phyloP scores from a whole-genome alignment of 495 filamentous ascomycete genomes.

The Penicillium mononematosum region DNA sequence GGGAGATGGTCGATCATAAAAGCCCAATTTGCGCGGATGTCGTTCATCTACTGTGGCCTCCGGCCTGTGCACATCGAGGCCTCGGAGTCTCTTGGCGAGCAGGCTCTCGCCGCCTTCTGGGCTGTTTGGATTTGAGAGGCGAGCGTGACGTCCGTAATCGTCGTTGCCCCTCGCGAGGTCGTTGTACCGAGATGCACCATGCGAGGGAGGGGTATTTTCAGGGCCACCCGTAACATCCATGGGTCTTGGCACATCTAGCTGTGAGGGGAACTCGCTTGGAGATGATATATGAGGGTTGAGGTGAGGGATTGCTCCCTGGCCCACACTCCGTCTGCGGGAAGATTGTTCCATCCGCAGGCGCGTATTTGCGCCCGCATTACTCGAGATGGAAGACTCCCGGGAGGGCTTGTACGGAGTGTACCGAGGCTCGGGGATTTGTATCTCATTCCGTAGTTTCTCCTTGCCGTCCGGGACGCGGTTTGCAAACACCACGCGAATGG shows the following conservation, averaged over 20 bases:
- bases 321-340: conserved; percentile 56
- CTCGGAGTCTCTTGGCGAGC: conserved; percentile 53
- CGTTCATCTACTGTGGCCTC: conserved; percentile 21
- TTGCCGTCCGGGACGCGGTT: conserved; percentile 97
- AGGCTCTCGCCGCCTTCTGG: conserved; percentile 52
- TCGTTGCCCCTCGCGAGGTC: conserved; percentile 67
- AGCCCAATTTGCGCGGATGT: neutral
- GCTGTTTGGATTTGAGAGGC: conserved; percentile 33
- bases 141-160: conserved; percentile 63
- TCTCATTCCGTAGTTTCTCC: conserved; percentile 88
- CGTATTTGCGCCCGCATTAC: conserved; percentile 12
- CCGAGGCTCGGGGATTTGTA: conserved; percentile 81
- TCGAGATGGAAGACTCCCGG: conserved; percentile 35
- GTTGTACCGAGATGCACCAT: conserved; percentile 48
- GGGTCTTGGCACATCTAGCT: conserved; percentile 32
- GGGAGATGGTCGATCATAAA: conserved; percentile 1
- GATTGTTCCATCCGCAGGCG: conserved; percentile 53
- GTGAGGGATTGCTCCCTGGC: conserved; percentile 43
- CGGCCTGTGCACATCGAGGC: conserved; percentile 46
- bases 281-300: conserved; percentile 15
- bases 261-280: conserved; percentile 12
- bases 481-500: conserved; percentile 92
- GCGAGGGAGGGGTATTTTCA: conserved; percentile 1
- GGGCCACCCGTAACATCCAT: conserved; percentile 18
- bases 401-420: conserved; percentile 81